Base-by-base conservation (phyloP, 331 rosid species). In the Rhamnella rubrinervis region DNA sequence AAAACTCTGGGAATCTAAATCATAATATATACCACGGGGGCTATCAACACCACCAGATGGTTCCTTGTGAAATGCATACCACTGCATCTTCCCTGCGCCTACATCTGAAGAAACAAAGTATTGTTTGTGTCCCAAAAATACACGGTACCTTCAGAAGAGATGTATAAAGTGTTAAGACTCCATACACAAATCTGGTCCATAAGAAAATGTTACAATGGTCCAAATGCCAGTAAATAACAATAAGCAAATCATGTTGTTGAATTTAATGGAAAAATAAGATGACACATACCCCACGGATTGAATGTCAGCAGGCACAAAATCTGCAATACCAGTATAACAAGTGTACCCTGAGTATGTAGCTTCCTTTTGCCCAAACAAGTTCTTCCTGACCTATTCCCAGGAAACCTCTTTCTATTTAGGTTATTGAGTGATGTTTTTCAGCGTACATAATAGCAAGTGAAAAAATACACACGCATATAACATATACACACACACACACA, bases 101-200 rank as follows among this genome's bases (percentile, higher is more conserved):
- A 95, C 97, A 63, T 95, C 99, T 26, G 99, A 91, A 66, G 99
- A 91, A 64, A 95, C 99, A 2, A 95, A 95, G 81, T 95, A 95
- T 80, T 95, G 97, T 66, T 95, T 95, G 95, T 91, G 96, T 72
- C 99, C 99, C 85, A 95, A 71, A 83, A 95, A 95, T 17, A 95
- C 99, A 26, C 99, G 99, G 78, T 95, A 91, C 91, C 98, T 93
- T 82, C 73, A 84, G 31, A 61, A 44, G n/a, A 78, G 28, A 81
- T 68, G 71, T 76, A 67, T 56, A 71, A 60, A 66, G 60, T n/a
- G 71, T 63, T 53, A 66, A 81, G 75, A 52, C 70, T 74, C 82
- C 66, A 65, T 21, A 52, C 59, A 57, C 49, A 44, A 8, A 16
- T 44, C 49, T 3, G 14, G 3, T 44, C 14, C 13, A 10, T 44